phyloP scores from a whole-genome alignment of 2,329 filamentous ascomycete species.

The Pestalotiopsis sp. region DNA sequence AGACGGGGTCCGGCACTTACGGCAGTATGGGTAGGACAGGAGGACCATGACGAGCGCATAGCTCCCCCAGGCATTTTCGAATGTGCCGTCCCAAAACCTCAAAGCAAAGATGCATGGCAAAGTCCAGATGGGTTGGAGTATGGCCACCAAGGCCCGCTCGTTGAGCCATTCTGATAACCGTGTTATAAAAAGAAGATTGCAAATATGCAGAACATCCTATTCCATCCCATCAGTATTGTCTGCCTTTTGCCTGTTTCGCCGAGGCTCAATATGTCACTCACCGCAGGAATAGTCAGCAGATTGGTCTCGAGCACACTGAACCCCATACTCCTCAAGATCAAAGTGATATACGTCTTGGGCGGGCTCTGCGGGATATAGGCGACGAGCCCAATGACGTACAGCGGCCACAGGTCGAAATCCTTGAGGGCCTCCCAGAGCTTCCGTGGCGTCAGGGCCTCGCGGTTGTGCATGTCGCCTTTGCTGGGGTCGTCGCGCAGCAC shows the following conservation, averaged over 20 bases:
- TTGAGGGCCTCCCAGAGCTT: conserved; percentile 50
- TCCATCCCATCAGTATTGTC: background rate
- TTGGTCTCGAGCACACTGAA: conserved; percentile 59
- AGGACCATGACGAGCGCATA: conserved; percentile 53
- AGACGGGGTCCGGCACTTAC: conserved; percentile 21
- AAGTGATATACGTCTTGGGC: conserved; percentile 51
- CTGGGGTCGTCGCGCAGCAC: conserved; percentile 58
- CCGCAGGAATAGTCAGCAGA: conserved; percentile 57
- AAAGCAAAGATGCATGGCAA: conserved; percentile 57
- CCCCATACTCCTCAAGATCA: conserved; percentile 52
- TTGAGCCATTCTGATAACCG: conserved; percentile 53
- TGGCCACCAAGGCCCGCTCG: conserved; percentile 47
- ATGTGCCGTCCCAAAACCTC: conserved; percentile 44
- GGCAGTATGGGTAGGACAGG: conserved; percentile 57
- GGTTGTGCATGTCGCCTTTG: conserved; percentile 62
- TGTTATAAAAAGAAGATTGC: conserved; percentile 52
- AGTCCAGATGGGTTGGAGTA: conserved; percentile 54
- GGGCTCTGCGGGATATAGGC: conserved; percentile 52
- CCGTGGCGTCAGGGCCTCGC: conserved; percentile 51
- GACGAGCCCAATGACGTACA: conserved; percentile 54
- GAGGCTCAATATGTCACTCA: conserved; percentile 20
- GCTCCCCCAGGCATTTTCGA: conserved; percentile 50
- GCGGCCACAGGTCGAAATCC: conserved; percentile 61
- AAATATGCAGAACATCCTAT: conserved; percentile 51
- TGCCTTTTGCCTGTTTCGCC: background rate